Evolutionary conservation across 495 filamentous ascomycete species (phyloP).

Genomic region (Achaetomiella virescens): DNA sequence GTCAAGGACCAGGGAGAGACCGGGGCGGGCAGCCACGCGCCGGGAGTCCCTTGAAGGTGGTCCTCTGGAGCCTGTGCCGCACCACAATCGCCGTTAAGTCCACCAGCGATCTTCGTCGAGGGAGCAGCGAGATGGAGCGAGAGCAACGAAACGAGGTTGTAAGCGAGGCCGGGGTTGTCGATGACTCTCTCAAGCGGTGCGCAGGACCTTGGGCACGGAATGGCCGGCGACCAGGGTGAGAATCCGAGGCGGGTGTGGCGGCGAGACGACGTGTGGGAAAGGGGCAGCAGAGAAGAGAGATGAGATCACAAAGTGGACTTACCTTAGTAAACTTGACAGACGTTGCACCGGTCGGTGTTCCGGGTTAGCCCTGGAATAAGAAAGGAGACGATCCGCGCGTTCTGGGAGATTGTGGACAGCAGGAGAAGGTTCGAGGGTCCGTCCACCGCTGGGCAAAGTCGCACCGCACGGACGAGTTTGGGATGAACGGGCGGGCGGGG

Average conservation of each 20-base stretch:
- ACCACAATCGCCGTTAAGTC: neutral
- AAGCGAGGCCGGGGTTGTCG: conserved; percentile 4
- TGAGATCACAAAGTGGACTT: neutral
- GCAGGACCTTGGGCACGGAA: neutral
- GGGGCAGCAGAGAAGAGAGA: neutral
- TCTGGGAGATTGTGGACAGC: neutral
- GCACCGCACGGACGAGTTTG: conserved; percentile 1
- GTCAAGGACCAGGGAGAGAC: conserved; percentile 9
- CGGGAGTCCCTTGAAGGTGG: conserved; percentile 7
- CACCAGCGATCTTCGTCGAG: conserved; percentile 2
- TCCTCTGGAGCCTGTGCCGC: neutral
- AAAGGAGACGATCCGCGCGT: neutral
- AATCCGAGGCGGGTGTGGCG: neutral
- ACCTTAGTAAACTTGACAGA: neutral
- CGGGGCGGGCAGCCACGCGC: conserved; percentile 12
- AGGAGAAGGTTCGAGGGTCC: neutral
- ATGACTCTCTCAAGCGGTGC: neutral
- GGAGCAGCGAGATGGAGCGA: neutral
- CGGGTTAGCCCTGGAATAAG: neutral
- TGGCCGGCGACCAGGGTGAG: conserved; percentile 3
- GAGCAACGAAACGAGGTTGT: neutral
- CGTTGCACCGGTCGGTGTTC: neutral
- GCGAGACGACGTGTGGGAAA: neutral
- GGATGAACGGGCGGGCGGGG: neutral
- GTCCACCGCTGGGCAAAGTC: neutral